Evolutionary conservation across 2,329 filamentous ascomycete genomes (phyloP).

Genomic region (Penicillium expansum): DNA sequence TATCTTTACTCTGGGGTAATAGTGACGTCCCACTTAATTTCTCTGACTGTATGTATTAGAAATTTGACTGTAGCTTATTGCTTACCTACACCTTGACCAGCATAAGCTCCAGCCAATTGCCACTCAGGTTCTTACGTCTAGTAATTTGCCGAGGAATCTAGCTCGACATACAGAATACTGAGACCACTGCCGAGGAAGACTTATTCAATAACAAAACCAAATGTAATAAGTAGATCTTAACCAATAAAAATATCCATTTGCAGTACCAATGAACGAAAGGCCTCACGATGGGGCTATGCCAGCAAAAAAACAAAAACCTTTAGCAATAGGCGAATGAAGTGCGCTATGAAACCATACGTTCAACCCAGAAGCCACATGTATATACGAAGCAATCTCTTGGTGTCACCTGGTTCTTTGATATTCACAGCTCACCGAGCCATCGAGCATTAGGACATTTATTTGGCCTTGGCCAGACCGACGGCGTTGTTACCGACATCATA

Average conservation of each 20-base stretch:
- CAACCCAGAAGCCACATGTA: constrained; percentile 15
- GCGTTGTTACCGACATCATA: constrained; percentile 89
- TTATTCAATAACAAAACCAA: constrained; percentile 8
- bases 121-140: background rate
- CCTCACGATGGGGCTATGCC: constrained; percentile 4
- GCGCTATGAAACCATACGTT: constrained; percentile 10
- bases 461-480: constrained; percentile 85
- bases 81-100: background rate
- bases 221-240: constrained; percentile 17
- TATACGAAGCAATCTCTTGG: constrained; percentile 18
- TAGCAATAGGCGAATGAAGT: constrained; percentile 13
- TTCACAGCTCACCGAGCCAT: constrained; percentile 11
- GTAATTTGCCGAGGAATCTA: background rate
- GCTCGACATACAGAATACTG: background rate
- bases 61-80: background rate
- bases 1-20: background rate
- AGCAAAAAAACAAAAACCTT: constrained; percentile 9
- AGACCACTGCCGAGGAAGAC: background rate
- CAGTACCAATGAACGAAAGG: constrained; percentile 8
- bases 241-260: constrained; percentile 14
- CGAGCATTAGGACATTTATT: constrained; percentile 49
- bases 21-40: background rate
- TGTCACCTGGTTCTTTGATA: constrained; percentile 10
- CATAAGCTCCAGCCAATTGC: constrained; percentile 2
- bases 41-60: background rate